Base-by-base conservation (phyloP, 257 asterid genomes). In the Ligustrum vulgare region DNA sequence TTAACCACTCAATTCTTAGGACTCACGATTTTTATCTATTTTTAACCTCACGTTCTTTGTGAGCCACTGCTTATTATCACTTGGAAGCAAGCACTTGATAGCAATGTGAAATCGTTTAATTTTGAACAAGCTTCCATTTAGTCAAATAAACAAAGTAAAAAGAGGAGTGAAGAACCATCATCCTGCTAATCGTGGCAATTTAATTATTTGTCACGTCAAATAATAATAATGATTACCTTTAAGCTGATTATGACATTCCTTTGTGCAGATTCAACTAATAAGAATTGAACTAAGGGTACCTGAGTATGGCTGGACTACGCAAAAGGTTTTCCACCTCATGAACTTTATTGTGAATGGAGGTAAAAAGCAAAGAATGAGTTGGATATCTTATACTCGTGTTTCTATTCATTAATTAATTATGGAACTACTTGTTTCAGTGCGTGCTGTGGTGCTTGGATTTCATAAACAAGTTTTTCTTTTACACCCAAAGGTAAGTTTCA, bases 321-420 rank as follows among this genome's bases (percentile, higher is more conserved):
- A 92, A 84, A 94, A 94, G 89, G 94, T 94, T 81, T 94, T 94
- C 91, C 98, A 94, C 86, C 90, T 94, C 75, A 94, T 94, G 99
- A 94, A 94, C 86, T 94, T 91, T 73, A 75, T 94, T 69, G 98
- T 94, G 72, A 94, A 91, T 86, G 99, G 99, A 91, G 97, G 98
- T 95, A 87, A 82, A 79, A 20, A 34, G 34, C 45, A 18, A 72
- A 65, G 60, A 76, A 47, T 77, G 60, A 54, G 77, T 80, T 68
- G 45, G 56, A 66, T 68, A 1, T 62, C 22, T 13, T 68, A 31
- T 33, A 45, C 45, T 45, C 31, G 8, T 75, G 73, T 69, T 54
- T 60, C 56, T 77, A 34, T 68, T 60, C 6, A 45, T 51, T 72
- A 70, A 62, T 72, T 78, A 78, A 71, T 58, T 45, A 37, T 32